Evolutionary conservation across 208 protist species (phyloP).

Genomic region (Acanthamoeba culbertsoni): DNA sequence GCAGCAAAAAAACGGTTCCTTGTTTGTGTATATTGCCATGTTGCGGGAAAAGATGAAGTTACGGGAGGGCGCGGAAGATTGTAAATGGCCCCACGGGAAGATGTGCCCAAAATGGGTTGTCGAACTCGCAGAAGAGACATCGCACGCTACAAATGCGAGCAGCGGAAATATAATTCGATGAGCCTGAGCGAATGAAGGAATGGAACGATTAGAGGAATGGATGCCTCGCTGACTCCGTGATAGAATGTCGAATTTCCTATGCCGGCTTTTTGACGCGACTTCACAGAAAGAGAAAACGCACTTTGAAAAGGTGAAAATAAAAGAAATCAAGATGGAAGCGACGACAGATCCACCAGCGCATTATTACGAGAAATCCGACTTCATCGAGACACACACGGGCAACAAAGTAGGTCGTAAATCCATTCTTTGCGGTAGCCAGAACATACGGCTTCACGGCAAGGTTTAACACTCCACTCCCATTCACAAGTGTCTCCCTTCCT

Average conservation of each 20-base stretch:
- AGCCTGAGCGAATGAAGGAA: background rate
- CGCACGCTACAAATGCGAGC: background rate
- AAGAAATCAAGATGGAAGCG: background rate
- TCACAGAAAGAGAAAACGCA: too few species aligned
- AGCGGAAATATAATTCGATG: background rate
- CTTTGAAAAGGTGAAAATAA: background rate
- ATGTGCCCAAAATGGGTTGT: background rate
- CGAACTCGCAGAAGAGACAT: background rate
- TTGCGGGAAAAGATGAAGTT: too few species aligned
- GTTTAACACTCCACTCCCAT: background rate
- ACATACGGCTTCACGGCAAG: slow-evolving; percentile 73
- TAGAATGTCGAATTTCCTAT: too few species aligned
- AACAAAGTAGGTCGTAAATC: slow-evolving; percentile 73
- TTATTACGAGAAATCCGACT: slow-evolving; percentile 71
- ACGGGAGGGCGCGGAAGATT: background rate
- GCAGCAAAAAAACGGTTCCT: background rate
- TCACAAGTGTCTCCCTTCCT: background rate
- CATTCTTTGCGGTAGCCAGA: slow-evolving; percentile 70
- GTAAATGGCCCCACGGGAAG: background rate
- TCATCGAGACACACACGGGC: slow-evolving; percentile 74
- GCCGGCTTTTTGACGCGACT: too few species aligned
- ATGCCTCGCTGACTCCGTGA: too few species aligned
- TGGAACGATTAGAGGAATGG: too few species aligned
- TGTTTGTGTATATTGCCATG: too few species aligned
- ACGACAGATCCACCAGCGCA: slow-evolving; percentile 46